These are phyloP conservation scores for Tetrahymena malaccensis DNA, from an alignment of 73 alveolate genomes.

Conservation along the genomic window DNA sequence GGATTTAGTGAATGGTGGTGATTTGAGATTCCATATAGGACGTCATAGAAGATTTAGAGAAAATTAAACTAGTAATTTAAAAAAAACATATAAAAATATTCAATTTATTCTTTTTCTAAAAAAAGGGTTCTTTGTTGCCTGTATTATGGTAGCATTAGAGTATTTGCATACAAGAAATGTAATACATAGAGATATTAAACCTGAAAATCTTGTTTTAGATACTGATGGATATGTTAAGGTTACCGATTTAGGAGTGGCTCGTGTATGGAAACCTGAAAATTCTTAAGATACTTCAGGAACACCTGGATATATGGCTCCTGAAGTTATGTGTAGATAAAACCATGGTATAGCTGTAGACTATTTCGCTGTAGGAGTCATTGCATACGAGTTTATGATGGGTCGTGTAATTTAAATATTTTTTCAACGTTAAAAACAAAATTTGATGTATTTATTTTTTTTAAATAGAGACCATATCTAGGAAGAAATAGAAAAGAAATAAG, in stretches of 20 bases:
- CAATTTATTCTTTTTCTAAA: too few relatives aligned
- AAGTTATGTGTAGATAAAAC: slow-evolving; percentile 74
- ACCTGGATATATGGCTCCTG: slow-evolving; percentile 97
- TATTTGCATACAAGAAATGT: slow-evolving; percentile 80
- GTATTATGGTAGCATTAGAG: slow-evolving; percentile 83
- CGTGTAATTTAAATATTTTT: not conserved
- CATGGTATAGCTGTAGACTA: slow-evolving; percentile 73
- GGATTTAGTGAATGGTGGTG: slow-evolving; percentile 51
- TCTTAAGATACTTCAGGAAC: slow-evolving; percentile 81
- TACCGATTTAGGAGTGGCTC: slow-evolving; percentile 96
- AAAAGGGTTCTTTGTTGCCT: slow-evolving; percentile 77
- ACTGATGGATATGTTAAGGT: slow-evolving; percentile 77
- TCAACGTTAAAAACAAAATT: not conserved
- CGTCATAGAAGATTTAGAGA: slow-evolving; percentile 42
- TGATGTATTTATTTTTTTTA: not conserved
- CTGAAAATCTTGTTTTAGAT: slow-evolving; percentile 92
- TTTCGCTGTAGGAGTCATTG: slow-evolving; percentile 73
- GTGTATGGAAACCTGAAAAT: slow-evolving; percentile 74
- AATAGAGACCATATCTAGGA: slow-evolving; percentile 89
- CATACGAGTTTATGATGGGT: slow-evolving; percentile 76
- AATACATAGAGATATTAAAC: slow-evolving; percentile 94
- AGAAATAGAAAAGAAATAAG: slow-evolving; percentile 90
- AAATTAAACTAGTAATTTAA: slow-evolving; percentile 27
- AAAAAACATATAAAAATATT: not conserved
- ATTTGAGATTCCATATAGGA: slow-evolving; percentile 40